phyloP scores from a whole-genome alignment of 352 stramenopile genomes.

The Phytophthora rubi region DNA sequence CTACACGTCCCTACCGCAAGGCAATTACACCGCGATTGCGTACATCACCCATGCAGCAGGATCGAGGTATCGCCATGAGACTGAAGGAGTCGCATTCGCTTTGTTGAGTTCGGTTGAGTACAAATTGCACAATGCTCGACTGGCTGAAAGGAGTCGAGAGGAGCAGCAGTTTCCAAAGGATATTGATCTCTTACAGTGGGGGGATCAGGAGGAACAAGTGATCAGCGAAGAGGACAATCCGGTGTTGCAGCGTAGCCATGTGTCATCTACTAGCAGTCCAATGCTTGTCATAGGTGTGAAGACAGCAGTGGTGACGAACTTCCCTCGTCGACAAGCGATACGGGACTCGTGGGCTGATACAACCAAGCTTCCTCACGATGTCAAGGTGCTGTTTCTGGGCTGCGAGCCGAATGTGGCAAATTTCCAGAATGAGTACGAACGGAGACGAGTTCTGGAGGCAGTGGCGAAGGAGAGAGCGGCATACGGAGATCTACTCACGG shows the following conservation, averaged over 20 bases:
- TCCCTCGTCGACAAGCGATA: conserved; percentile 37
- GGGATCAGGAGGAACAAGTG: conserved; percentile 5
- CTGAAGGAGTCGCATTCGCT: conserved; percentile 11
- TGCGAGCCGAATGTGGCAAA: conserved; percentile 25
- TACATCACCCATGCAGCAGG: conserved; percentile 20
- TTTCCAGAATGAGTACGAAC: neutral
- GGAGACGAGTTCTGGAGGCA: conserved; percentile 12
- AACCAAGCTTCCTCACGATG: conserved; percentile 4
- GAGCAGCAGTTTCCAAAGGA: conserved; percentile 30
- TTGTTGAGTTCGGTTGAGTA: conserved; percentile 16
- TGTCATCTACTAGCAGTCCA: neutral
- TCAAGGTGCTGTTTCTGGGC: conserved; percentile 49
- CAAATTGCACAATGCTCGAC: neutral
- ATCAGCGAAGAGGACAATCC: neutral
- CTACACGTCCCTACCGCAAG: conserved; percentile 17
- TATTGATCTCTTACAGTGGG: conserved; percentile 25
- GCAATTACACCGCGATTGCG: conserved; percentile 29
- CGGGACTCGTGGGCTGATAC: conserved; percentile 46
- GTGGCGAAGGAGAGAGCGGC: conserved; percentile 32
- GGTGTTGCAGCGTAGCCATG: conserved; percentile 1
- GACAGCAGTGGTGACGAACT: conserved; percentile 45
- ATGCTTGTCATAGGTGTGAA: conserved; percentile 58
- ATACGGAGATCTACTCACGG: conserved; percentile 46
- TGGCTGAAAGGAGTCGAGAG: conserved; percentile 17
- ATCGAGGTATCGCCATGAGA: conserved; percentile 2